A percentile compares a stretch with the other conserved stretches of the same genome.
Evolutionary conservation across 2,329 filamentous ascomycete genomes (phyloP).

Genomic region (Colletotrichum sp.): DNA sequence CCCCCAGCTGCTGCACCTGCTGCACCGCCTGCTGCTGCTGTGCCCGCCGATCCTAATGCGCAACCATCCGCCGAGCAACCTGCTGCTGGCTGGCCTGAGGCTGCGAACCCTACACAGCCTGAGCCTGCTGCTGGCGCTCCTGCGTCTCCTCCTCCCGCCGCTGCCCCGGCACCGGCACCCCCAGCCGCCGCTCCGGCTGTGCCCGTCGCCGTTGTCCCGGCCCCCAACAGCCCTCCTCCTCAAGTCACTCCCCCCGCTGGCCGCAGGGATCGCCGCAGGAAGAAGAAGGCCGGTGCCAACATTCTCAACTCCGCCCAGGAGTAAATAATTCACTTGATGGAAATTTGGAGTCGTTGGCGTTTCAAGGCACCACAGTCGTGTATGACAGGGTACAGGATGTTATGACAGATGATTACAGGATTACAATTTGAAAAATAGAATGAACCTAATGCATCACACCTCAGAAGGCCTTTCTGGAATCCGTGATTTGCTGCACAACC

Average conservation of each 20-base stretch:
- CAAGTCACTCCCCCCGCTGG: background rate
- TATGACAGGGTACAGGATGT: background rate
- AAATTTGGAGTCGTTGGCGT: slow-evolving; percentile 4
- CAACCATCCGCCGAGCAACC: background rate
- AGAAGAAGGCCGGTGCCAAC: background rate
- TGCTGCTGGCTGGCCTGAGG: background rate
- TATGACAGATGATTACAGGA: background rate
- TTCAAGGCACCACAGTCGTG: background rate
- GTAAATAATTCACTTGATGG: background rate
- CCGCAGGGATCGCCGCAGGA: background rate
- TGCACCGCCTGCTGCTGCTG: background rate
- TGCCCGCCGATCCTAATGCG: background rate
- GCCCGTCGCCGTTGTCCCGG: background rate
- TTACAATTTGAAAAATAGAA: background rate
- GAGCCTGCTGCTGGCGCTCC: background rate
- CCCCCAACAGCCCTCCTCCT: background rate
- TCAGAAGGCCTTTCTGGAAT: background rate
- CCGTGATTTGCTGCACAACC: background rate
- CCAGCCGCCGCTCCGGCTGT: background rate
- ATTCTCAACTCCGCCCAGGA: background rate
- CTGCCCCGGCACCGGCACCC: background rate
- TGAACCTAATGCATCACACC: background rate
- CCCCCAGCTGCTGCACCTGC: background rate
- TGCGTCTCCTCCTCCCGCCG: background rate
- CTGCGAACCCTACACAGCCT: background rate